Evolutionary conservation across 2,329 filamentous ascomycete species (phyloP).

Genomic region (Cladosporium oxysporum): DNA sequence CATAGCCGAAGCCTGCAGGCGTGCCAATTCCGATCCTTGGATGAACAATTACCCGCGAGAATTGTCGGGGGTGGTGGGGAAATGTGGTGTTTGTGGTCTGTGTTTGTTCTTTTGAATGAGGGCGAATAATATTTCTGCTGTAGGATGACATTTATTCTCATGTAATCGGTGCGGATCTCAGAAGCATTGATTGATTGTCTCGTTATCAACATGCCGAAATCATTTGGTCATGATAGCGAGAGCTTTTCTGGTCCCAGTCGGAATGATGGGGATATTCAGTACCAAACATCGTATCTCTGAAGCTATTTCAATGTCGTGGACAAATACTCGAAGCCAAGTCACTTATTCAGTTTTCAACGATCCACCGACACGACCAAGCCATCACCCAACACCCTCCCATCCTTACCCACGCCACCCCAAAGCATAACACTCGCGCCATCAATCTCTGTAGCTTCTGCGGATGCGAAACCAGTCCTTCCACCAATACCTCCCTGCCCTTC

Average conservation of each 20-base stretch:
- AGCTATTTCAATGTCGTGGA: not conserved
- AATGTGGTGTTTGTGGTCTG: not conserved
- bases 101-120: not conserved
- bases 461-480: conserved; percentile 42
- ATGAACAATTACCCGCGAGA: not conserved
- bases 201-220: not conserved
- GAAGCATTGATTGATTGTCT: not conserved
- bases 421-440: conserved; percentile 52
- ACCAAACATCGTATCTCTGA: not conserved
- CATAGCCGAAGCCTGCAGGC: not conserved
- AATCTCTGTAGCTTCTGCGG: conserved; percentile 43
- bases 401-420: conserved; percentile 55
- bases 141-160: not conserved
- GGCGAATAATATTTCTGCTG: not conserved
- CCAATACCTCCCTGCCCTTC: conserved; percentile 41
- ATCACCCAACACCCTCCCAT: conserved; percentile 44
- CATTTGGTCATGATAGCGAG: not conserved
- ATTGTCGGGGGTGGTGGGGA: not conserved
- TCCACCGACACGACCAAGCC: conserved; percentile 46
- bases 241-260: not conserved
- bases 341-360: conserved; percentile 11
- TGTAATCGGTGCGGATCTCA: not conserved
- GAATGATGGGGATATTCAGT: not conserved
- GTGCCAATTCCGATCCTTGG: not conserved
- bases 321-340: not conserved